These are phyloP conservation scores for Euphorbia celastroides DNA, from an alignment of 441 rosid species.

Conservation along the genomic window DNA sequence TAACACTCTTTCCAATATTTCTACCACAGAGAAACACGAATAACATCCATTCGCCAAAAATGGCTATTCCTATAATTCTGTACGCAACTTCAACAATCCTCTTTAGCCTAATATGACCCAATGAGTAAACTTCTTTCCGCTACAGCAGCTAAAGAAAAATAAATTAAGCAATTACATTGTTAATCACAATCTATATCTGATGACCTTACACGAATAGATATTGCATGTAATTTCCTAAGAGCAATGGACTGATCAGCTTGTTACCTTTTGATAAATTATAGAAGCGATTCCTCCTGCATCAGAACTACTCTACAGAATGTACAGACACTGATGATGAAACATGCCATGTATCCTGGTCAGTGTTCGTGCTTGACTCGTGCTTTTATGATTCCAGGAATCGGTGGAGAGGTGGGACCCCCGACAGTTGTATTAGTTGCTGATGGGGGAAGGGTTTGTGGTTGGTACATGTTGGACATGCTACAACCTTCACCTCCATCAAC, in stretches of 20 bases:
- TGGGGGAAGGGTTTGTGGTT: slow-evolving; percentile 38
- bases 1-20: neutral
- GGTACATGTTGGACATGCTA: slow-evolving; percentile 43
- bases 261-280: slow-evolving; percentile 11
- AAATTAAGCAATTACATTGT: slow-evolving; percentile 29
- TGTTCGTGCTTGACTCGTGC: slow-evolving; percentile 74
- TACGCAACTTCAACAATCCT: slow-evolving; percentile 20
- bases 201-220: slow-evolving; percentile 17
- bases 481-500: slow-evolving; percentile 51
- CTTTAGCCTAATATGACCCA: slow-evolving; percentile 23
- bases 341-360: slow-evolving; percentile 20
- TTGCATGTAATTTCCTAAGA: slow-evolving; percentile 18
- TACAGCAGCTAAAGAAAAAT: slow-evolving; percentile 16
- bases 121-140: slow-evolving; percentile 21
- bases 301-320: slow-evolving; percentile 55
- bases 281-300: slow-evolving; percentile 23
- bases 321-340: slow-evolving; percentile 39
- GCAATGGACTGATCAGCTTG: slow-evolving; percentile 19
- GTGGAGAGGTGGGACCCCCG: slow-evolving; percentile 55
- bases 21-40: neutral
- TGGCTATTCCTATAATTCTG: slow-evolving; percentile 28
- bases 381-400: slow-evolving; percentile 62
- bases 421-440: slow-evolving; percentile 28
- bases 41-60: neutral
- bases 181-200: slow-evolving; percentile 19